A percentile compares a stretch with the other conserved stretches of the same genome.
These are phyloP conservation scores for Blastocystis sp. DNA, from an alignment of 352 stramenopile species.

Conservation along the genomic window DNA sequence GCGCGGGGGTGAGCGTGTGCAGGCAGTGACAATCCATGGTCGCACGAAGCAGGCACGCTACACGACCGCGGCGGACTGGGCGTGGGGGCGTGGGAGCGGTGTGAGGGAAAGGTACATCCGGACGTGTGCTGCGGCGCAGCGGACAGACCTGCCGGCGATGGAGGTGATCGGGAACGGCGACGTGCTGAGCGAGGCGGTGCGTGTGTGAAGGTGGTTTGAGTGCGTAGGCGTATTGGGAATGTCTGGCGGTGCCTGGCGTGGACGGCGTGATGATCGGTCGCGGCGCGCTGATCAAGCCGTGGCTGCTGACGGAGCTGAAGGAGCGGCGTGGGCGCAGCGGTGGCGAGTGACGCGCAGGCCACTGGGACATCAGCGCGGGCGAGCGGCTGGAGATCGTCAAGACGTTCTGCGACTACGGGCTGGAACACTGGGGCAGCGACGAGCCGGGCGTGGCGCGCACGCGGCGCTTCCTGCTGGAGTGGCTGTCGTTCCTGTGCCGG, in stretches of 20 bases:
- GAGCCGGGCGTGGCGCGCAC: slow-evolving; percentile 94
- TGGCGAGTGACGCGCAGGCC: background rate
- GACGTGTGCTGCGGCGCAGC: slow-evolving; percentile 70
- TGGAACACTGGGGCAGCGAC: slow-evolving; percentile 98
- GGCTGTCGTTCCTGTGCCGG: slow-evolving; percentile 93
- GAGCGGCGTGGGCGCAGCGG: slow-evolving; percentile 76
- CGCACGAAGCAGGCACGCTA: slow-evolving; percentile 92
- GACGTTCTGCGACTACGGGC: slow-evolving; percentile 90
- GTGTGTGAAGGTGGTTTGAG: slow-evolving; percentile 22
- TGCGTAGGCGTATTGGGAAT: slow-evolving; percentile 80
- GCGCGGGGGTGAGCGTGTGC: slow-evolving; percentile 39
- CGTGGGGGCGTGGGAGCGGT: slow-evolving; percentile 77
- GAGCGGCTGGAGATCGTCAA: slow-evolving; percentile 93
- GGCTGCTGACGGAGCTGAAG: slow-evolving; percentile 97
- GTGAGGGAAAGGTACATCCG: slow-evolving; percentile 54
- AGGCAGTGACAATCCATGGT: slow-evolving; percentile 82
- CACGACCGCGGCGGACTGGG: slow-evolving; percentile 93
- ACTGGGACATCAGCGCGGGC: slow-evolving; percentile 73
- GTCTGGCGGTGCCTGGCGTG: slow-evolving; percentile 80
- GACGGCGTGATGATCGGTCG: slow-evolving; percentile 86
- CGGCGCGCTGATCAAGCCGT: slow-evolving; percentile 96
- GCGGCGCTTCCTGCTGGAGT: slow-evolving; percentile 95
- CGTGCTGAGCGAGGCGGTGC: slow-evolving; percentile 74
- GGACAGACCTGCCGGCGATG: slow-evolving; percentile 73
- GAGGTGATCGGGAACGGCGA: slow-evolving; percentile 87